phyloP scores from a whole-genome alignment of 1,139 yeast genomes.

The Saccharomyces uvarum region DNA sequence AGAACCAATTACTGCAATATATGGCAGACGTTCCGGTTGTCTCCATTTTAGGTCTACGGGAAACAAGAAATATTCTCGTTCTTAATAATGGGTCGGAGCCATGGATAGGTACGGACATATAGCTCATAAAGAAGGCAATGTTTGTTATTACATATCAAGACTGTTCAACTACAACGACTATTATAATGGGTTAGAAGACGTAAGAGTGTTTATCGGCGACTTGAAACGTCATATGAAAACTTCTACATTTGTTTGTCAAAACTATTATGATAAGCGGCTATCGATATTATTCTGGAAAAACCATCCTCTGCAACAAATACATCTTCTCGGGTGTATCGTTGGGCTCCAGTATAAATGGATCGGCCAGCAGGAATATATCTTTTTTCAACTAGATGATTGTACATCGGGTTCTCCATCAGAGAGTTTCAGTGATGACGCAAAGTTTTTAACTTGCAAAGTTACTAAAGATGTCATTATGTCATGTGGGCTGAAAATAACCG shows the following conservation, averaged over 20 bases:
- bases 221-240: background rate
- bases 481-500: conserved; percentile 7
- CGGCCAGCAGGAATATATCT: conserved; percentile 14
- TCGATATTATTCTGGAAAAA: conserved; percentile 18
- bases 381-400: conserved; percentile 25
- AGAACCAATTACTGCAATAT: background rate
- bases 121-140: background rate
- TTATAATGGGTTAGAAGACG: background rate
- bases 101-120: background rate
- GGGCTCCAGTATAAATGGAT: conserved; percentile 16
- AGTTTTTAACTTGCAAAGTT: conserved; percentile 16
- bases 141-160: background rate
- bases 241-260: conserved; percentile 6
- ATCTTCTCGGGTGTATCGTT: conserved; percentile 18
- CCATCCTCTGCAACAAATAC: conserved; percentile 19
- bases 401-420: conserved; percentile 5
- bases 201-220: background rate
- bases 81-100: background rate
- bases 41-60: background rate
- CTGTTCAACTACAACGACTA: background rate
- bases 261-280: conserved; percentile 5
- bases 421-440: background rate
- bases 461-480: conserved; percentile 5
- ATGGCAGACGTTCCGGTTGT: background rate
- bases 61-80: background rate